Conservation (phyloP, 805 yeast species). For the Peterozyma toletana region DNA sequence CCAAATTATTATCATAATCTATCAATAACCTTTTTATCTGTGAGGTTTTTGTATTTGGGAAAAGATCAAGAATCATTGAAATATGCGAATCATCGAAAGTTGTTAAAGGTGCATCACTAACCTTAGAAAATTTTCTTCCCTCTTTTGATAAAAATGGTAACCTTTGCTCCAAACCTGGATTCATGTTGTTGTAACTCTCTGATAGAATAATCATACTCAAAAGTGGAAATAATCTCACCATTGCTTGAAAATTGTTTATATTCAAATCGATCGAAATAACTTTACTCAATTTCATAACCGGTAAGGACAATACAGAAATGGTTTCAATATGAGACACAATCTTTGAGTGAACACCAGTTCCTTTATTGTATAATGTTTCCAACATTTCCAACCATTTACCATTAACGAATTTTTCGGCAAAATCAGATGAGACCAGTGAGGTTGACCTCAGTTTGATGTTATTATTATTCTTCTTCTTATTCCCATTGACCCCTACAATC, state of each 20-base stretch:
- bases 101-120: not conserved
- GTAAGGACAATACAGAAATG: slow-evolving; percentile 42
- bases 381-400: slow-evolving; percentile 50
- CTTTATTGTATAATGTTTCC: slow-evolving; percentile 52
- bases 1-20: slow-evolving; percentile 44
- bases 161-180: slow-evolving; percentile 46
- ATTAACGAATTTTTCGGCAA: slow-evolving; percentile 49
- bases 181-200: slow-evolving; percentile 32
- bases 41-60: slow-evolving; percentile 50
- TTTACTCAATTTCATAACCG: slow-evolving; percentile 33
- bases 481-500: slow-evolving; percentile 4
- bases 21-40: slow-evolving; percentile 43
- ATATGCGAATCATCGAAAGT: slow-evolving; percentile 30
- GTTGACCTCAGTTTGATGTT: not conserved
- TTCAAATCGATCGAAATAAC: slow-evolving; percentile 37
- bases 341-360: slow-evolving; percentile 42
- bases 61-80: slow-evolving; percentile 42
- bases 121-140: not conserved
- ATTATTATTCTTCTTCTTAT: slow-evolving; percentile 5
- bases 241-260: slow-evolving; percentile 30
- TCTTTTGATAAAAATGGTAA: slow-evolving; percentile 35
- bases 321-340: slow-evolving; percentile 41
- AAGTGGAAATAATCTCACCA: slow-evolving; percentile 42
- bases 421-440: slow-evolving; percentile 15
- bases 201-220: slow-evolving; percentile 47